phyloP scores from a whole-genome alignment of 1,284 basidiomycete species.

The Fomitopsis betulina region DNA sequence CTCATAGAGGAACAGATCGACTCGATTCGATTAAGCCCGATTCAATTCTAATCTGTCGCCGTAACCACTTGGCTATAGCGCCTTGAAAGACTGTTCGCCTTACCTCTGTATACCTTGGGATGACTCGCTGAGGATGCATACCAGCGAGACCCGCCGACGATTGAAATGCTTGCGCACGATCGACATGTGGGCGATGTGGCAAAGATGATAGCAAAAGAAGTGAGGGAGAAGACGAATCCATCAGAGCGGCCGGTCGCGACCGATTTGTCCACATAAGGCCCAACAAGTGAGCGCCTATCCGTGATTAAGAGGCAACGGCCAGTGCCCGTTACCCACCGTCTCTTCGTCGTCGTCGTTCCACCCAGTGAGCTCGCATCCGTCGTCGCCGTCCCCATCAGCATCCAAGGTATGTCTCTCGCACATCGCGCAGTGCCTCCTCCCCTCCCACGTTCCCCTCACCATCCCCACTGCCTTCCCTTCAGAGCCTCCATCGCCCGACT shows the following conservation, averaged over 20 bases:
- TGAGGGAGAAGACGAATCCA: background rate
- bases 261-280: slow-evolving; percentile 5
- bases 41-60: slow-evolving; percentile 52
- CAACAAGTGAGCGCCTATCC: background rate
- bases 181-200: too few species aligned
- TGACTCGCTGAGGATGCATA: too few species aligned
- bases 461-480: slow-evolving; percentile 27
- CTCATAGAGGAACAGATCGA: slow-evolving; percentile 50
- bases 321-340: background rate
- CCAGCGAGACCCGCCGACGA: too few species aligned
- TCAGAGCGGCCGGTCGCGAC: slow-evolving; percentile 1
- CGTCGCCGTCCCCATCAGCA: slow-evolving; percentile 1
- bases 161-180: too few species aligned
- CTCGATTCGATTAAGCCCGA: background rate
- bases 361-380: slow-evolving; percentile 9
- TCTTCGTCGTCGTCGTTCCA: slow-evolving; percentile 2
- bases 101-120: background rate
- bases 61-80: slow-evolving; percentile 56
- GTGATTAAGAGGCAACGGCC: background rate
- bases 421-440: slow-evolving; percentile 24
- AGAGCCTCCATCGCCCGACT: slow-evolving; percentile 24
- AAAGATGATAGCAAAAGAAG: background rate
- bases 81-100: slow-evolving; percentile 9
- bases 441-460: slow-evolving; percentile 31
- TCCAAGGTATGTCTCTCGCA: slow-evolving; percentile 24